Conservation (phyloP, 306 rosid genomes). For the Medicago lupulina region DNA sequence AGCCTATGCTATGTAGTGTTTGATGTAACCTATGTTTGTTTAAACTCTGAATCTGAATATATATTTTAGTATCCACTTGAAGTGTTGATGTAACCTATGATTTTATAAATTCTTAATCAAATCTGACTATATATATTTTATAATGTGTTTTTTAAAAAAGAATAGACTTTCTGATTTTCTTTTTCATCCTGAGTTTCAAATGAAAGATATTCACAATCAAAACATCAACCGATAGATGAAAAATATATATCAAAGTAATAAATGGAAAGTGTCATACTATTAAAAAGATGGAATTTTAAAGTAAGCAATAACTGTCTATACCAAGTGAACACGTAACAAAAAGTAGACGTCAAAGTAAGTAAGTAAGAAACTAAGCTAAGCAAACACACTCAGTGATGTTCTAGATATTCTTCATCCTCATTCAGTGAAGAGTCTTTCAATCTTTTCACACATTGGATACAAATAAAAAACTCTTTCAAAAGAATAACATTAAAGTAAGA, state of each 20-base stretch:
- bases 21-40: not conserved
- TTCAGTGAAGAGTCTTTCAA: not conserved
- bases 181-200: not conserved
- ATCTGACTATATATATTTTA: not conserved
- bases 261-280: not conserved
- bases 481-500: not conserved
- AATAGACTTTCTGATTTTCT: not conserved
- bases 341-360: not conserved
- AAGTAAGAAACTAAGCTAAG: not conserved
- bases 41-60: not conserved
- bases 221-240: not conserved
- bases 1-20: not conserved
- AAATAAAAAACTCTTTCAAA: not conserved
- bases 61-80: not conserved
- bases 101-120: not conserved
- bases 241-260: not conserved
- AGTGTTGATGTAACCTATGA: not conserved
- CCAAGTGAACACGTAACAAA: not conserved
- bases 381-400: not conserved
- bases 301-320: not conserved
- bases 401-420: not conserved
- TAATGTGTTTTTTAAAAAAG: not conserved
- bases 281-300: not conserved
- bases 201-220: not conserved
- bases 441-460: not conserved